phyloP scores from a whole-genome alignment of 2,329 filamentous ascomycete genomes.

The Phaeosphaeria sp. region DNA sequence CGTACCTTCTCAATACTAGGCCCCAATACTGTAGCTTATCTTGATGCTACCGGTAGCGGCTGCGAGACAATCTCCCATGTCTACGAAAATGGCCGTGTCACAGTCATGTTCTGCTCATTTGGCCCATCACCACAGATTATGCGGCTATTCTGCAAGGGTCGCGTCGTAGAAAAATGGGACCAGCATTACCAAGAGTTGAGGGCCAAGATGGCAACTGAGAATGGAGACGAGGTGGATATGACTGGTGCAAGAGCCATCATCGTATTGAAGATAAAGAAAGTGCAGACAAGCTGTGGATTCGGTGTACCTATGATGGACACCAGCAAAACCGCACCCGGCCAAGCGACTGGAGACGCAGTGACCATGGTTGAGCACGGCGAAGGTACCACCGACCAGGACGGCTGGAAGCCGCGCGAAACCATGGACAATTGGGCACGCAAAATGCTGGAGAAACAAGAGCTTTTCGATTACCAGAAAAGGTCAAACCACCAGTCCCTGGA shows the following conservation, averaged over 20 bases:
- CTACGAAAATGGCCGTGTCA: constrained; percentile 78
- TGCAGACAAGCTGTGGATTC: constrained; percentile 72
- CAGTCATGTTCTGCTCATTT: constrained; percentile 76
- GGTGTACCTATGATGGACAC: constrained; percentile 62
- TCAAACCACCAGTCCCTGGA: constrained; percentile 56
- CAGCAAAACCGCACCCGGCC: constrained; percentile 3
- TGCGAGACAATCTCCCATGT: constrained; percentile 78
- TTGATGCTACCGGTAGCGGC: constrained; percentile 77
- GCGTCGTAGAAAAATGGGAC: constrained; percentile 66
- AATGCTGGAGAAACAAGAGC: constrained; percentile 56
- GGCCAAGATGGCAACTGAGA: constrained; percentile 50
- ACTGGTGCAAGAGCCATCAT: constrained; percentile 61
- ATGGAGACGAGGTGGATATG: constrained; percentile 31
- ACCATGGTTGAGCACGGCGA: constrained; percentile 27
- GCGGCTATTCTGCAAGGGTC: constrained; percentile 66
- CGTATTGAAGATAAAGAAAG: constrained; percentile 64
- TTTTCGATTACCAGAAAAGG: constrained; percentile 63
- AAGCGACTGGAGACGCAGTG: constrained; percentile 20
- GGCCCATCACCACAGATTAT: constrained; percentile 66
- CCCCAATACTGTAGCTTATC: constrained; percentile 68
- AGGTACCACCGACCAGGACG: constrained; percentile 15
- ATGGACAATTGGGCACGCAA: constrained; percentile 60
- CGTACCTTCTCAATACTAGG: constrained; percentile 67
- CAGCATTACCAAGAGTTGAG: constrained; percentile 46
- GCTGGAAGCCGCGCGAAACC: constrained; percentile 56